These are phyloP conservation scores for Chlorella sp. DNA, from an alignment of 139 green algal genomes.

Conservation along the genomic window DNA sequence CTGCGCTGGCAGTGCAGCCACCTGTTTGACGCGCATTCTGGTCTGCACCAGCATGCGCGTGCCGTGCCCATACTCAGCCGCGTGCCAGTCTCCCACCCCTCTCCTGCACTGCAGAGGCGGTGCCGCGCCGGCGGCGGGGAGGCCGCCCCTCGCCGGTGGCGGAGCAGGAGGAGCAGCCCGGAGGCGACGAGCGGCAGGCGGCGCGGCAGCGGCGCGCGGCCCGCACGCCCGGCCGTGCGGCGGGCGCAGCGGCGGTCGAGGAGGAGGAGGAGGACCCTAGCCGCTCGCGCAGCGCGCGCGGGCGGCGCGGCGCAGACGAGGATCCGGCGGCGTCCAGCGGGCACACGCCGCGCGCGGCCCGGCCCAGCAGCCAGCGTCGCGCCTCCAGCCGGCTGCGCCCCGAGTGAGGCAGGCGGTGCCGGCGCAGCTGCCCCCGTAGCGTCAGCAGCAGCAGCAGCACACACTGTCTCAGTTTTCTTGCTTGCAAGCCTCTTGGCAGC, in stretches of 20 bases:
- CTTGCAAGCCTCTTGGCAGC: no score
- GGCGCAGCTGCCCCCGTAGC: no score
- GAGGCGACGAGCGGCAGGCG: background rate
- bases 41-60: background rate
- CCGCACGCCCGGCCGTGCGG: background rate
- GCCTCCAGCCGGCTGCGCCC: no score
- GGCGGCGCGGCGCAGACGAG: background rate
- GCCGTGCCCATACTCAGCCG: background rate
- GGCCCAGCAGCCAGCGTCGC: no score
- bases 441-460: no score
- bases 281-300: background rate
- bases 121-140: no score
- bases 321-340: background rate
- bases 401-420: no score
- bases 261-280: constrained; percentile 3
- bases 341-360: background rate
- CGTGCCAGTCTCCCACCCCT: background rate
- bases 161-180: background rate
- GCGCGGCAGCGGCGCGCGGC: background rate
- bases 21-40: background rate
- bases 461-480: no score
- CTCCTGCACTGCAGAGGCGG: background rate
- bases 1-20: background rate
- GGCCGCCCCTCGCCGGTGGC: background rate
- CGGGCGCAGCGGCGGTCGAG: no score